These are phyloP conservation scores for Sugiyamaella lignohabitans DNA, from an alignment of 805 yeast species.

Conservation along the genomic window DNA sequence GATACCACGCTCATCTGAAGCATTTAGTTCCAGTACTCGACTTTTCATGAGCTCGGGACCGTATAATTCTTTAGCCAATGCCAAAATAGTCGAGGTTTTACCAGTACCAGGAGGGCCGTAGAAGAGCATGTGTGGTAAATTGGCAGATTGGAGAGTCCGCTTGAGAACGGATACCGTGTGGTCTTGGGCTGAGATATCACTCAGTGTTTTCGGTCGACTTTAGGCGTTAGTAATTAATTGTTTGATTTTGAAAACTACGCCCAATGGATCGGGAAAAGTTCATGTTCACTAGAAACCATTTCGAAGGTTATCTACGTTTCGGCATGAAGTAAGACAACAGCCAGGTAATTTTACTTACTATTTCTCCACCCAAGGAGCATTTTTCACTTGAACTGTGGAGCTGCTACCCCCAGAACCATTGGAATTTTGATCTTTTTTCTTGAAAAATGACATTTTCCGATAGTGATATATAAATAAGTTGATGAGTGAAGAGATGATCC, in stretches of 20 bases:
- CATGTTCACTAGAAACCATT: too few species aligned
- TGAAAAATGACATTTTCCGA: constrained; percentile 2
- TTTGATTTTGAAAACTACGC: too few species aligned
- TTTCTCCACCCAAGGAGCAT: constrained; percentile 85
- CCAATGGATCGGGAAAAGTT: neutral
- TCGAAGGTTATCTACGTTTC: too few species aligned
- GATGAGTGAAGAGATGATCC: too few species aligned
- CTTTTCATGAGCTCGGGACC: constrained; percentile 81
- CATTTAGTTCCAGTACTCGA: constrained; percentile 92
- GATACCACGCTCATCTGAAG: constrained; percentile 95
- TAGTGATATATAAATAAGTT: too few species aligned
- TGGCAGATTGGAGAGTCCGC: constrained; percentile 70
- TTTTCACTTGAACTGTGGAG: neutral
- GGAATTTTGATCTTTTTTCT: neutral
- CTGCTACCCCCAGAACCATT: neutral
- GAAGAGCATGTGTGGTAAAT: constrained; percentile 69
- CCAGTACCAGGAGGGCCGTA: constrained; percentile 98
- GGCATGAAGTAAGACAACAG: too few species aligned
- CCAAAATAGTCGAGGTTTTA: constrained; percentile 82
- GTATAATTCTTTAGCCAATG: constrained; percentile 78
- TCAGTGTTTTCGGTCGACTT: constrained; percentile 76
- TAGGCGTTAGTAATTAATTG: constrained; percentile 8
- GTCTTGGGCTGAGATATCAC: constrained; percentile 87
- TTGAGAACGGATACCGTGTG: constrained; percentile 80
- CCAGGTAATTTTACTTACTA: constrained; percentile 37